Evolutionary conservation across 139 green algal species (phyloP).

Genomic region (Closterium sp.): DNA sequence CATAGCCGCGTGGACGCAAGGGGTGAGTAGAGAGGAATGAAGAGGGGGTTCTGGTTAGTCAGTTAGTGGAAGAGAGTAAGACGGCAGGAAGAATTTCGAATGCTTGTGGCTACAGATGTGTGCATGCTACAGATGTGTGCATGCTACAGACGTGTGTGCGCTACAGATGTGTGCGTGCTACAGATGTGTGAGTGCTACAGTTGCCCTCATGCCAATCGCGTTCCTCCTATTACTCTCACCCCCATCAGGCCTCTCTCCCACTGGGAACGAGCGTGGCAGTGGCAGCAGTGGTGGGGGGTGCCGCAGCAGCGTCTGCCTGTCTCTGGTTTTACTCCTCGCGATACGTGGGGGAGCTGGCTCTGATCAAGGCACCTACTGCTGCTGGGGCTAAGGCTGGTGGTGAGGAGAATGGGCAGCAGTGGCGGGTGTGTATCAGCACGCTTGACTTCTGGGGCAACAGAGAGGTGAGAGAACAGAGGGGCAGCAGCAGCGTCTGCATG

Average conservation of each 20-base stretch:
- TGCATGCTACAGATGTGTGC: too few relatives aligned
- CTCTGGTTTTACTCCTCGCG: neutral
- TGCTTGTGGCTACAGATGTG: too few relatives aligned
- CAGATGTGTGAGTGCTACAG: too few relatives aligned
- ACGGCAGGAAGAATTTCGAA: neutral
- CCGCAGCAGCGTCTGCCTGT: neutral
- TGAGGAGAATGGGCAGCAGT: neutral
- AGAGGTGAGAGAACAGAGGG: too few relatives aligned
- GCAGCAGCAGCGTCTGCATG: too few relatives aligned
- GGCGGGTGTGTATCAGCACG: conserved; percentile 6
- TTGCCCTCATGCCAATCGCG: too few relatives aligned
- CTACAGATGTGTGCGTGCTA: too few relatives aligned
- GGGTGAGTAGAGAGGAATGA: neutral
- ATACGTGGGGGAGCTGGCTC: neutral
- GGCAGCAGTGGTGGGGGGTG: conserved; percentile 20
- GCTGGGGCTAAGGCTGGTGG: neutral
- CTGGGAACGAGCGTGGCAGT: conserved; percentile 19
- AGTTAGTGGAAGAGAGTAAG: neutral
- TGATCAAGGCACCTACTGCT: neutral
- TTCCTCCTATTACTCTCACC: neutral
- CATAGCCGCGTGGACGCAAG: neutral
- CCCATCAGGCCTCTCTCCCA: neutral
- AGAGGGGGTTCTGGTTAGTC: neutral
- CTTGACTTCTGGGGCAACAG: conserved; percentile 33
- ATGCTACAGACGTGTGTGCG: too few relatives aligned